Conservation (phyloP, 495 filamentous ascomycete genomes). For the Penicillium antarcticum region DNA sequence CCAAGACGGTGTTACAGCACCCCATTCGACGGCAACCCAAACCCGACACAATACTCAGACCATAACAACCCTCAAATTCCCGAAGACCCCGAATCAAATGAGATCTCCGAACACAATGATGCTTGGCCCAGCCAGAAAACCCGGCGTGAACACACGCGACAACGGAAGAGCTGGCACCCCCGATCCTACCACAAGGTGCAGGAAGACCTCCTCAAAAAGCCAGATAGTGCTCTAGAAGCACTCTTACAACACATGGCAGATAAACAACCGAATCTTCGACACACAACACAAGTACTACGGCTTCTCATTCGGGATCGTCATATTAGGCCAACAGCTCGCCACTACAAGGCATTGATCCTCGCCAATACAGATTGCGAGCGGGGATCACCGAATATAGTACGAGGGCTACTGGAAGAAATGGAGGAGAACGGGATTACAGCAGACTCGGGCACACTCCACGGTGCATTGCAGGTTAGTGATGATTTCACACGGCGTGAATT, state of each 20-base stretch:
- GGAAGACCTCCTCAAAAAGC: constrained; percentile 6
- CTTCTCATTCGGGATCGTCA: constrained; percentile 56
- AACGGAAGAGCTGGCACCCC: neutral
- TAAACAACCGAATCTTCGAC: constrained; percentile 18
- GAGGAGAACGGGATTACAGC: constrained; percentile 52
- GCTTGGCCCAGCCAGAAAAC: neutral
- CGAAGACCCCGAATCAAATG: neutral
- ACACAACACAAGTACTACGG: constrained; percentile 28
- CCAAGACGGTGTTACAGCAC: constrained; percentile 26
- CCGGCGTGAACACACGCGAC: neutral
- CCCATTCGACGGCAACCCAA: neutral
- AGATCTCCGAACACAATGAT: neutral
- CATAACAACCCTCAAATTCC: neutral
- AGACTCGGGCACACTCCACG: constrained; percentile 66
- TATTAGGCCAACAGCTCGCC: constrained; percentile 58
- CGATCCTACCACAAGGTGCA: constrained; percentile 15
- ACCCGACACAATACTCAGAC: neutral
- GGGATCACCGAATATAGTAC: constrained; percentile 62
- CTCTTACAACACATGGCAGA: constrained; percentile 20
- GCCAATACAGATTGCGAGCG: constrained; percentile 60
- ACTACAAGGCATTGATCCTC: constrained; percentile 72
- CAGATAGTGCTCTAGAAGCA: constrained; percentile 25
- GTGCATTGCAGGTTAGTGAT: constrained; percentile 60
- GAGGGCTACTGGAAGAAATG: constrained; percentile 68
- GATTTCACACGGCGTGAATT: neutral